Conservation (phyloP, 768 basidiomycete species). For the Panus rudis region DNA sequence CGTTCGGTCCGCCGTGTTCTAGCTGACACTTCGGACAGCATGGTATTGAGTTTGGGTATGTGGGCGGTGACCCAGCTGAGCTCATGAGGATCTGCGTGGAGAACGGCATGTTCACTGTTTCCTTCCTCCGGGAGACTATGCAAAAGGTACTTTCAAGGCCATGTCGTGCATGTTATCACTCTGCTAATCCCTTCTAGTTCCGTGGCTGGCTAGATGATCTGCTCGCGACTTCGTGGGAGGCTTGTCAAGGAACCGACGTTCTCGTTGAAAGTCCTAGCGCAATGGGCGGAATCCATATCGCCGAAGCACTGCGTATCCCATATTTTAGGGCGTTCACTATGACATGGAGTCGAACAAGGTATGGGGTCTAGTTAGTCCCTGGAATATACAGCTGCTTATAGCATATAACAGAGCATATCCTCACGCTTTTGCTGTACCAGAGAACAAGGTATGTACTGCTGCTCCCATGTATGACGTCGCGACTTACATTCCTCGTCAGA, state of each 20-base stretch:
- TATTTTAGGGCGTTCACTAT: constrained; percentile 96
- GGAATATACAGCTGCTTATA: constrained; percentile 10
- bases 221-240: constrained; percentile 91
- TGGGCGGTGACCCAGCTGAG: constrained; percentile 97
- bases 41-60: constrained; percentile 91
- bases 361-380: background rate
- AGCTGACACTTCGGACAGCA: constrained; percentile 41
- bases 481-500: constrained; percentile 34
- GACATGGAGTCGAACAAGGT: constrained; percentile 94
- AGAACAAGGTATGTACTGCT: constrained; percentile 60
- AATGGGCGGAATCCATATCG: constrained; percentile 96
- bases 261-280: constrained; percentile 94
- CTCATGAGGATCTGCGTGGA: constrained; percentile 97
- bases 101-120: constrained; percentile 95
- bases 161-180: background rate
- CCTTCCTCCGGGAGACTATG: constrained; percentile 88
- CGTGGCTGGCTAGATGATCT: constrained; percentile 98
- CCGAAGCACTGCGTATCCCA: constrained; percentile 87
- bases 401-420: constrained; percentile 72
- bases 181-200: constrained; percentile 47
- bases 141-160: constrained; percentile 52
- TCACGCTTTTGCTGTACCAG: constrained; percentile 96
- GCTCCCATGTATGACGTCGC: background rate
- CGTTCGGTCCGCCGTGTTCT: background rate
- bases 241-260: constrained; percentile 90